These are phyloP conservation scores for Phialophora verrucosa DNA, from an alignment of 2,329 filamentous ascomycete genomes.

Conservation along the genomic window DNA sequence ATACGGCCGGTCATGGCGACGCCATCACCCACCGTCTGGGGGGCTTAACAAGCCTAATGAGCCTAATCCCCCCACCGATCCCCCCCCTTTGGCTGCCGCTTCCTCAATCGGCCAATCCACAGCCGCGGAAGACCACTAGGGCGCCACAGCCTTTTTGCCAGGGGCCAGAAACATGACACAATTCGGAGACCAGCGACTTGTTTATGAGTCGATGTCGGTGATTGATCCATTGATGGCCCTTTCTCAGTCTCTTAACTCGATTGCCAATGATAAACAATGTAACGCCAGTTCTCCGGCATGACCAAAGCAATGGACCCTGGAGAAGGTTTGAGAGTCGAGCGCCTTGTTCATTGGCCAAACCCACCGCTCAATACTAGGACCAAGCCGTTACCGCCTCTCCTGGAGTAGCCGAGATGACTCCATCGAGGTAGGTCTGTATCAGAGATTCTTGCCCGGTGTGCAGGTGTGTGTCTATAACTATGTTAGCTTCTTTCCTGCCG, in stretches of 20 bases:
- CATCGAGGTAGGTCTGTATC: constrained; percentile 5
- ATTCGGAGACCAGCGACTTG: not conserved
- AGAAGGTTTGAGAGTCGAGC: constrained; percentile 1
- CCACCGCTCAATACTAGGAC: not conserved
- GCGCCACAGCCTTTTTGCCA: constrained; percentile 17
- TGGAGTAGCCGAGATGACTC: constrained; percentile 14
- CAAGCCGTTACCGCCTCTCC: constrained; percentile 6
- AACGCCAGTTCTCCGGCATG: constrained; percentile 24
- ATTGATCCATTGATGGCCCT: constrained; percentile 11
- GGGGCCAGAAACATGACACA: constrained; percentile 14
- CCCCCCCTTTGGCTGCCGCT: constrained; percentile 10
- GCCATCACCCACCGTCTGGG: constrained; percentile 8
- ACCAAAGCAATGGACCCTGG: constrained; percentile 21
- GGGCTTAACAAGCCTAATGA: constrained; percentile 4
- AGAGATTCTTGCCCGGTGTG: constrained; percentile 7
- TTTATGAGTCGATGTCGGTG: constrained; percentile 20
- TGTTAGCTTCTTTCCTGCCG: not conserved
- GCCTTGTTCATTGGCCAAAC: not conserved
- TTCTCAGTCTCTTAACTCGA: constrained; percentile 7
- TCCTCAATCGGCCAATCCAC: constrained; percentile 1
- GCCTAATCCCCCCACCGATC: not conserved
- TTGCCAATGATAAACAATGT: constrained; percentile 21
- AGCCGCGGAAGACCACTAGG: not conserved
- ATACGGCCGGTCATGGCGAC: not conserved
- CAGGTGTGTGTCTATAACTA: constrained; percentile 20